phyloP scores from a whole-genome alignment of 2,329 filamentous ascomycete species.

The Coniochaeta ligniaria region DNA sequence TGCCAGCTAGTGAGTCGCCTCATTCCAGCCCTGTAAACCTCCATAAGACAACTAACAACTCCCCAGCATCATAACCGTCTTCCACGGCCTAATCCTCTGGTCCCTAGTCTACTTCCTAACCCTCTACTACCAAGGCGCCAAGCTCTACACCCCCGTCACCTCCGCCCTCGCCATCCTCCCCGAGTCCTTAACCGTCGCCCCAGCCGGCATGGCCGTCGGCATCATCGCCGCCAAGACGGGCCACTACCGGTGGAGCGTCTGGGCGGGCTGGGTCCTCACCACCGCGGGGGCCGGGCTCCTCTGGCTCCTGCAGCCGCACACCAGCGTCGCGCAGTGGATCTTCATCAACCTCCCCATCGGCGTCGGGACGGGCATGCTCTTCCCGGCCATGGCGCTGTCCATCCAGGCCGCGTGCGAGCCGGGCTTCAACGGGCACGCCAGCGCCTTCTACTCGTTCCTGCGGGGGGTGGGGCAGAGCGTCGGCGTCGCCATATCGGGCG shows the following conservation, averaged over 20 bases:
- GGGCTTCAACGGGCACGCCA: conserved; percentile 43
- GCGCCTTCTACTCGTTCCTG: conserved; percentile 62
- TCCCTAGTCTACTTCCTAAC: conserved; percentile 40
- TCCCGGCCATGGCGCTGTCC: conserved; percentile 55
- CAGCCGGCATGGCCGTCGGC: conserved; percentile 49
- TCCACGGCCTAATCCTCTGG: conserved; percentile 52
- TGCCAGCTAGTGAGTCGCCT: conserved; percentile 13
- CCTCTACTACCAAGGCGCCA: conserved; percentile 42
- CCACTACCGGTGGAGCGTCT: conserved; percentile 53
- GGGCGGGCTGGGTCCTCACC: conserved; percentile 53
- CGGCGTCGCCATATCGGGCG: conserved; percentile 60
- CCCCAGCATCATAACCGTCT: conserved; percentile 34
- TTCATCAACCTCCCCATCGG: conserved; percentile 54
- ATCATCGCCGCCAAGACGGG: conserved; percentile 47
- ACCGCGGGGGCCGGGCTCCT: conserved; percentile 52
- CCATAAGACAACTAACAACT: neutral
- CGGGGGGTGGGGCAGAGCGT: conserved; percentile 57
- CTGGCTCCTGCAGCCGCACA: conserved; percentile 37
- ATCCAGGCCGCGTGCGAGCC: conserved; percentile 52
- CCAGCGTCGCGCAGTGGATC: conserved; percentile 47
- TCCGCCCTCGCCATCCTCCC: conserved; percentile 51
- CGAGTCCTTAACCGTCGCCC: conserved; percentile 56
- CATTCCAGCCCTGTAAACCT: neutral
- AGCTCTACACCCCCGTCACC: conserved; percentile 44
- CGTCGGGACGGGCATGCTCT: conserved; percentile 56